Conservation (phyloP, 768 basidiomycete genomes). For the Cystobasidium ongulense region DNA sequence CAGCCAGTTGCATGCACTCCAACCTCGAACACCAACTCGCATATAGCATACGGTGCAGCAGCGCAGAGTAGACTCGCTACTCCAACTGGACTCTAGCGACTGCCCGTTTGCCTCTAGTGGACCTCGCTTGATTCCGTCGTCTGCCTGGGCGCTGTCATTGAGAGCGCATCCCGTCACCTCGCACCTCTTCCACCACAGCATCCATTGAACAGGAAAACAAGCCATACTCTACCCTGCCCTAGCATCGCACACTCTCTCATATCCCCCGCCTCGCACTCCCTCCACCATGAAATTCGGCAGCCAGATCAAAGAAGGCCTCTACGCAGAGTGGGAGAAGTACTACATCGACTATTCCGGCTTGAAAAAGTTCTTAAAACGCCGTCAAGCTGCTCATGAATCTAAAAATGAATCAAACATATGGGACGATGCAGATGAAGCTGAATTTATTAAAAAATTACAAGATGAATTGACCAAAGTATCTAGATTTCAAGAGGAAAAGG, state of each 20-base stretch:
- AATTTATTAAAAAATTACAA: conserved; percentile 55
- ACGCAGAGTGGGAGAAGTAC: conserved; percentile 19
- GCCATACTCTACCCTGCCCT: background rate
- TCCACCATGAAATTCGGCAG: conserved; percentile 7
- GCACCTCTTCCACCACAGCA: too few relatives aligned
- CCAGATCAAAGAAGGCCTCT: conserved; percentile 21
- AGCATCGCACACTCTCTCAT: background rate
- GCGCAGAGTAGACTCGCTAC: too few relatives aligned
- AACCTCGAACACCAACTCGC: too few relatives aligned
- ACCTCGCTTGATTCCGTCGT: too few relatives aligned
- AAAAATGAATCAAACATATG: conserved; percentile 48
- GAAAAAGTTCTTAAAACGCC: conserved; percentile 81
- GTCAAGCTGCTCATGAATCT: conserved; percentile 19
- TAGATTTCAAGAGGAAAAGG: conserved; percentile 85
- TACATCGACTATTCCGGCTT: conserved; percentile 55
- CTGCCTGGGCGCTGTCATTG: too few relatives aligned
- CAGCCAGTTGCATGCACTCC: too few relatives aligned
- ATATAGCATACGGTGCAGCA: too few relatives aligned
- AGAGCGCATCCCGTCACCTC: too few relatives aligned
- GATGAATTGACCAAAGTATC: conserved; percentile 87
- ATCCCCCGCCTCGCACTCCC: background rate
- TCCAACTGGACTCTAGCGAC: too few relatives aligned
- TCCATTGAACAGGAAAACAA: too few relatives aligned
- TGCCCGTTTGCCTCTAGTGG: too few relatives aligned
- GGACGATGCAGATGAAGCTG: conserved; percentile 68